Evolutionary conservation across 2,329 filamentous ascomycete genomes (phyloP), one percentile per base, ranked within the genome.

Genomic region (Parascedosporium putredinis): DNA sequence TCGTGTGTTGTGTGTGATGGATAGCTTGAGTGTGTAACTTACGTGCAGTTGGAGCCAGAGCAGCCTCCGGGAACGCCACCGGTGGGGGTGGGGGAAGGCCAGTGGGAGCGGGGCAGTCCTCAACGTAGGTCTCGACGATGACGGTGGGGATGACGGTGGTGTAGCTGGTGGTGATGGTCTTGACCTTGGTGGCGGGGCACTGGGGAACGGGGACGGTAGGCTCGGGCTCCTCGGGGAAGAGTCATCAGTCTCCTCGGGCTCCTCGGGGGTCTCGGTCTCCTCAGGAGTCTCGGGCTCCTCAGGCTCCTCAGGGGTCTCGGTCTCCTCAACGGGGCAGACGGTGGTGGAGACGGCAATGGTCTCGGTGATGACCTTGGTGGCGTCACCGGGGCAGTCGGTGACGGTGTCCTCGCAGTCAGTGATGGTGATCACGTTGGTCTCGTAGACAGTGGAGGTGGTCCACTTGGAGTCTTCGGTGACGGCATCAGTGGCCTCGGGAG

Each of bases 371-470:
- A 64, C 52, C 52, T 64, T 57, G 52, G 62, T 67, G 59, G 62
- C 62, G 57, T 60, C 62, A 31, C 64, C 64, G 53, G 75, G 76
- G 75, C 82, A 85, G 78, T 84, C 61, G 64, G 76, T 74, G 60
- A 83, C 78, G 53, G 72, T 71, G 46, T 78, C 68, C 52, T 66
- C 72, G 72, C 79, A 83, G 53, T 72, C 73, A 62, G 76, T 82
- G 73, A 83, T 69, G 67, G 79, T 83, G 58, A 76, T 66, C 60
- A 77, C 65, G 63, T 74, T 67, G 60, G 78, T 81, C 64, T 70
- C 64, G 72, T 74, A 80, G 68, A 77, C 69, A 62, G 76, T 73
- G 48, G 64, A 66, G 56, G 70, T 69, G 50, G 66, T 69, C 50
- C 50, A 70, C 62, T 79, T 71, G 56, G 75, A 79, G 61, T 68